Evolutionary conservation across 1,284 basidiomycete species (phyloP).

Genomic region (Stygiomarasmius scandens): DNA sequence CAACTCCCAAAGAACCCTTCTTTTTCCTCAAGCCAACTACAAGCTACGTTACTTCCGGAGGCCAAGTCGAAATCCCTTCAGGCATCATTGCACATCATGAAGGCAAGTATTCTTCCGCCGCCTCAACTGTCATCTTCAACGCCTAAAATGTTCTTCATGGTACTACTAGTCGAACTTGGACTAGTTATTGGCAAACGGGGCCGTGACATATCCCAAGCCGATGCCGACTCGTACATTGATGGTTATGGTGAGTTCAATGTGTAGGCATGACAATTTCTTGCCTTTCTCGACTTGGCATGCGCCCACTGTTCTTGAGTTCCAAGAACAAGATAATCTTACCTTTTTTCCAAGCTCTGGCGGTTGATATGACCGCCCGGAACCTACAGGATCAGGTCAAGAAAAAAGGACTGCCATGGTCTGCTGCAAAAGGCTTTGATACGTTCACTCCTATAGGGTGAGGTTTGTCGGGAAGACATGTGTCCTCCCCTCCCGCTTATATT

Average conservation of each 20-base stretch:
- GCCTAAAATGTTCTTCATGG: too few species aligned
- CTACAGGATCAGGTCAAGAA: conserved; percentile 93
- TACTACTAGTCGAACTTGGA: conserved; percentile 88
- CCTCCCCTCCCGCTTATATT: too few species aligned
- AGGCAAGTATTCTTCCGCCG: conserved; percentile 51
- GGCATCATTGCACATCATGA: conserved; percentile 91
- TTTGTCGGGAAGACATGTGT: not conserved
- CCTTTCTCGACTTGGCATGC: not conserved
- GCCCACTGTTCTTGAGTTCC: too few species aligned
- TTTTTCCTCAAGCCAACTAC: conserved; percentile 98
- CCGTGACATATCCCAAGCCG: conserved; percentile 74
- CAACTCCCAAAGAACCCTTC: conserved; percentile 92
- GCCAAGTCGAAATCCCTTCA: conserved; percentile 83
- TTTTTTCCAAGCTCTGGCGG: conserved; percentile 72
- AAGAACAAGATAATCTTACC: not conserved
- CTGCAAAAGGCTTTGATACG: conserved; percentile 90
- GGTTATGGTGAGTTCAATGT: conserved; percentile 88
- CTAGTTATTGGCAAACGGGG: conserved; percentile 91
- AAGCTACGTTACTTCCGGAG: conserved; percentile 81
- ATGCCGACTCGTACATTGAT: conserved; percentile 82
- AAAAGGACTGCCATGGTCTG: conserved; percentile 92
- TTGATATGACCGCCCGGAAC: conserved; percentile 96
- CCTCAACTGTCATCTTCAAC: too few species aligned
- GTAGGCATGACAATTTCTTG: not conserved
- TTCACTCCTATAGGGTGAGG: conserved; percentile 81